Percentiles rank a stretch among this genome's conserved stretches.
Conservation (phyloP, 345 rosid genomes). For the Murraya koenigii region DNA sequence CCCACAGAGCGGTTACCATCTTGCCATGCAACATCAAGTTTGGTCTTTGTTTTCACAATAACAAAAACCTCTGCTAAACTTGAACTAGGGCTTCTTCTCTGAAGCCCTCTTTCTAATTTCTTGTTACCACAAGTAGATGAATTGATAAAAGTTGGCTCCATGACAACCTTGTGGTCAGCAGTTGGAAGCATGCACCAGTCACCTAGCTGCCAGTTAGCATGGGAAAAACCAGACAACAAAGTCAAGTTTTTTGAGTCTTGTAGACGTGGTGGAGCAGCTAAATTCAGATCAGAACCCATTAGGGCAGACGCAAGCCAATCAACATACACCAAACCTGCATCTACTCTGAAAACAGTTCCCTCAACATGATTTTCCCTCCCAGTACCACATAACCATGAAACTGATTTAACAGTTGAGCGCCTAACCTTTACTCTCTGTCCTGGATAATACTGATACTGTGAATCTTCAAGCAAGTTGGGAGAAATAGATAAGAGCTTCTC, state of each 20-base stretch:
- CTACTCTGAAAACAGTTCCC: conserved; percentile 71
- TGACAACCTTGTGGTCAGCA: conserved; percentile 26
- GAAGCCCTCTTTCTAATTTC: conserved; percentile 34
- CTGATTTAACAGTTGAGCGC: conserved; percentile 46
- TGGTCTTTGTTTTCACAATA: conserved; percentile 60
- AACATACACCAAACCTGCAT: conserved; percentile 63
- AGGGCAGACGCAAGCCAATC: conserved; percentile 77
- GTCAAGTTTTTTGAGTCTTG: conserved; percentile 59
- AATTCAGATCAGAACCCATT: conserved; percentile 30
- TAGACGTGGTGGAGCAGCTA: conserved; percentile 45
- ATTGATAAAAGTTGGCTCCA: conserved; percentile 23
- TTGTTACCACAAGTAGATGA: conserved; percentile 21
- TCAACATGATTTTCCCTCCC: conserved; percentile 58
- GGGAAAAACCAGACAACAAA: conserved; percentile 57
- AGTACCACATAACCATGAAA: conserved; percentile 73
- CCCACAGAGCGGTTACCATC: conserved; percentile 57
- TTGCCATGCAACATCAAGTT: conserved; percentile 85
- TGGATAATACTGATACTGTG: conserved; percentile 60
- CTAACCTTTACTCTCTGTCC: conserved; percentile 80
- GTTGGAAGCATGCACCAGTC: conserved; percentile 80
- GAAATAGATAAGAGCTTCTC: conserved; percentile 59
- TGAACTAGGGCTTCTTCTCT: conserved; percentile 27
- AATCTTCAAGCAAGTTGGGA: conserved; percentile 65
- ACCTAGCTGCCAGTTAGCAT: conserved; percentile 92
- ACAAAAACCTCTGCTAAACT: conserved; percentile 42